phyloP scores from a whole-genome alignment of 2,329 filamentous ascomycete species.

The Cadophora sp. region DNA sequence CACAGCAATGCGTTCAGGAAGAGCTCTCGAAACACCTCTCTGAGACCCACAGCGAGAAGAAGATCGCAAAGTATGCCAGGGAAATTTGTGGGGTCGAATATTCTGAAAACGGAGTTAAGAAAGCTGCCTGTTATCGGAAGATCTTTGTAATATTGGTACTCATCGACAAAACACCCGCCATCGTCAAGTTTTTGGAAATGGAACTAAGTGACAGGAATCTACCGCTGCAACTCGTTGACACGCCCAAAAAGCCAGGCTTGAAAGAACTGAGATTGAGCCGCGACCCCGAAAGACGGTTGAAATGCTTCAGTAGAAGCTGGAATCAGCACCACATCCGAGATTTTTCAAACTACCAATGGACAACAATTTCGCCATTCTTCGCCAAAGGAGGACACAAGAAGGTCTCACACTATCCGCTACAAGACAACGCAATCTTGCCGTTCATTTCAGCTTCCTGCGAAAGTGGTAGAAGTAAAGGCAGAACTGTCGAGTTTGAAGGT shows the following conservation, averaged over 20 bases:
- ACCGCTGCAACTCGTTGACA: too few relatives aligned
- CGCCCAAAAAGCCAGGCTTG: too few relatives aligned
- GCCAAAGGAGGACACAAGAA: slow-evolving; percentile 7
- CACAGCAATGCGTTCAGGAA: not conserved
- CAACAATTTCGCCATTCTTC: slow-evolving; percentile 15
- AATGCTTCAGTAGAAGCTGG: slow-evolving; percentile 12
- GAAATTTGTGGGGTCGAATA: slow-evolving; percentile 3
- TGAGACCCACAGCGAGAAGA: not conserved
- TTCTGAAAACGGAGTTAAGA: not conserved
- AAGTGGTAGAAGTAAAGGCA: not conserved
- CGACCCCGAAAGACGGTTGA: not conserved
- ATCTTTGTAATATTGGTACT: slow-evolving; percentile 19
- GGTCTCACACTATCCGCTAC: slow-evolving; percentile 3
- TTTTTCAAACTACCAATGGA: slow-evolving; percentile 16
- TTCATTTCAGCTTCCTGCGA: not conserved
- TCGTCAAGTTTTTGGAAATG: slow-evolving; percentile 8
- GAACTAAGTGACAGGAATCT: not conserved
- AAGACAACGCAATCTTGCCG: slow-evolving; percentile 15
- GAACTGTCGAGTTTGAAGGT: not conserved
- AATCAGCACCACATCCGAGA: not conserved
- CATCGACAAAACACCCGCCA: slow-evolving; percentile 8
- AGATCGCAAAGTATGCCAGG: not conserved
- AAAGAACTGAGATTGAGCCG: slow-evolving; percentile 6
- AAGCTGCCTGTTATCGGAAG: not conserved
- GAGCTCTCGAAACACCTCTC: slow-evolving; percentile 7